Evolutionary conservation across 345 rosid species (phyloP), one percentile per base, ranked within the genome.

Genomic region (Hypericum perforatum): DNA sequence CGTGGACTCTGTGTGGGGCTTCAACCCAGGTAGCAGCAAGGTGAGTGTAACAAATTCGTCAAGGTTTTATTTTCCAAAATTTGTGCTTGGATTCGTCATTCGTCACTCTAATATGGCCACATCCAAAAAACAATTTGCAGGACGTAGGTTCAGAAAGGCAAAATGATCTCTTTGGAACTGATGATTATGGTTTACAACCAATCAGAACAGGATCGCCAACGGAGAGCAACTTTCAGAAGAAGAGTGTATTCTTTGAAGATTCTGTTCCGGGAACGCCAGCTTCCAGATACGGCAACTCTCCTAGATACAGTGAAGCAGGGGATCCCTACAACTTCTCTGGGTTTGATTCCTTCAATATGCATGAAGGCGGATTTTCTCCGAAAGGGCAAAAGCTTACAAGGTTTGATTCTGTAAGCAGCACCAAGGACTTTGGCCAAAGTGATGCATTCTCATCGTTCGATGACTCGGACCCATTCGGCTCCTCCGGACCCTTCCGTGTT

Each of bases 1-100:
- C 70, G 72, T 74, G 37, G 98, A 88, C 71, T 85, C 94, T 6
- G 82, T 88, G 29, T 92, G 98, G 98, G 96, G 96, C 12, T 81
- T 92, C 63, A 76, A 77, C 66, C 75, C 74, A 66, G 48, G 69
- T 53, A 68, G 79, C 58, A 62, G 75, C 70, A 83, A 83, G 98
- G 98, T 85, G 45, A 76, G 77, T 42, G 53, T 37, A 3, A 5
- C 29, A 44, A 56, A 60, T 45, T 61, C 57, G 37, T 57, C 54
- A 40, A 16, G 39, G 43, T 11, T 41, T 7, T 52, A 41, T 29
- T 43, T 39, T 61, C 32, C 32, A 22, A 22, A 22, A 22, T 22
- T 22, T 22, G 32, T 22, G 1, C 32, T 22, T 22, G 32, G 50
- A 45, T 63, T 37, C 8, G 45, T 62, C 6, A 41, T 6, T 45